Percentiles rank a stretch among this genome's conserved stretches.
Conservation (phyloP, 306 rosid species). For the Cyclanthera cordifolia region DNA sequence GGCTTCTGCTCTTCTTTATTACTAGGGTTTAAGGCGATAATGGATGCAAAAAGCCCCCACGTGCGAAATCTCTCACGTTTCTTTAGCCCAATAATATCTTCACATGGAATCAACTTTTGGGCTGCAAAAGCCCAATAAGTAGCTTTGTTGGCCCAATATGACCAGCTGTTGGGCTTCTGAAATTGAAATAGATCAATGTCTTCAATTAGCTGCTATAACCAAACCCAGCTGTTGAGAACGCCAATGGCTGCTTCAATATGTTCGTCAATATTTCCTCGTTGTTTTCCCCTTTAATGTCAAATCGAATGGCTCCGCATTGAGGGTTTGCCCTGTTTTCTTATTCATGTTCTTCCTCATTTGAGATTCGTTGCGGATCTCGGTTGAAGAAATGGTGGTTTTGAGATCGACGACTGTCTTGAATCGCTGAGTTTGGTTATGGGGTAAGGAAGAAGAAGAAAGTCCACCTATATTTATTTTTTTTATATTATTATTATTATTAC, state of each 20-base stretch:
- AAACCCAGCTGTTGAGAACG: constrained; percentile 55
- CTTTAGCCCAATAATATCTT: not conserved
- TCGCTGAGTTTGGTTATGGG: constrained; percentile 32
- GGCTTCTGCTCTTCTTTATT: constrained; percentile 1
- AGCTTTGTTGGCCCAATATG: not conserved
- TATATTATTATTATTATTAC: no score
- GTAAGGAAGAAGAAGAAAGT: no score
- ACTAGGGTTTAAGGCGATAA: constrained; percentile 12
- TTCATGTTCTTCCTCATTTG: no score
- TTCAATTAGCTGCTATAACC: constrained; percentile 36
- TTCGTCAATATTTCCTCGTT: constrained; percentile 75
- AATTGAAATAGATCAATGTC: no score
- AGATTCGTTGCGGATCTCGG: no score
- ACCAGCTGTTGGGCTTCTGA: not conserved
- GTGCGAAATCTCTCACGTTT: not conserved
- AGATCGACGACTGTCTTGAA: constrained; percentile 40
- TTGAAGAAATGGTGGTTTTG: constrained; percentile 14
- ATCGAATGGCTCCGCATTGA: no score
- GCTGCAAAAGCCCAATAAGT: not conserved
- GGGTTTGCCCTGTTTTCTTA: constrained; percentile 6
- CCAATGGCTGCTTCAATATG: constrained; percentile 59
- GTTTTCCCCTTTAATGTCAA: constrained; percentile 91
- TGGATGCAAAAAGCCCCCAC: not conserved
- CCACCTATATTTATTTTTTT: no score
- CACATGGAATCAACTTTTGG: not conserved